These are phyloP conservation scores for Begonia loranthoides DNA, from an alignment of 306 rosid genomes.

Conservation along the genomic window DNA sequence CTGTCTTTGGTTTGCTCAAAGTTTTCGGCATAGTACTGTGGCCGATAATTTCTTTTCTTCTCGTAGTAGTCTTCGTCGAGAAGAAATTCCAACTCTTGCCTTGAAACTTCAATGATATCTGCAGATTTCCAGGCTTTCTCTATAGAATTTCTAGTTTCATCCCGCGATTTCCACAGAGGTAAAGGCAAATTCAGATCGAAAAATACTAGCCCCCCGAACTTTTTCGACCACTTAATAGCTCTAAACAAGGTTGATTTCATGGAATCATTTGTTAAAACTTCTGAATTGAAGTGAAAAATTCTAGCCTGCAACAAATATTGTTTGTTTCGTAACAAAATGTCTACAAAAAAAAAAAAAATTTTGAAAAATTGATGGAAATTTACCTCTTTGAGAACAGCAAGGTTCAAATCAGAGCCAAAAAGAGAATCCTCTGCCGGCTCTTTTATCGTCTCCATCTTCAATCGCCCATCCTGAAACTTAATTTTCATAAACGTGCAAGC, in stretches of 20 bases:
- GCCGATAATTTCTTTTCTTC: slow-evolving; percentile 54
- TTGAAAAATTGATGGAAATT: background rate
- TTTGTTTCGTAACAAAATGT: background rate
- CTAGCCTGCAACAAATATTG: slow-evolving; percentile 26
- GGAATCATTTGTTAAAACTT: slow-evolving; percentile 25
- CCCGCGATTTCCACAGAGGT: slow-evolving; percentile 69
- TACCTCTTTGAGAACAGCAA: slow-evolving; percentile 81
- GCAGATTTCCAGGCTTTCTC: slow-evolving; percentile 72
- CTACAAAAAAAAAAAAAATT: background rate
- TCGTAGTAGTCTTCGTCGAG: slow-evolving; percentile 62
- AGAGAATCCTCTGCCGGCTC: slow-evolving; percentile 67
- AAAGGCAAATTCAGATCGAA: slow-evolving; percentile 68
- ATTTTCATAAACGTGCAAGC: slow-evolving; percentile 50
- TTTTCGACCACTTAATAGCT: slow-evolving; percentile 31
- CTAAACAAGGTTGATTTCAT: slow-evolving; percentile 27
- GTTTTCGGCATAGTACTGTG: slow-evolving; percentile 65
- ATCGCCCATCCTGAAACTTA: slow-evolving; percentile 44
- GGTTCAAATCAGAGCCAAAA: slow-evolving; percentile 44
- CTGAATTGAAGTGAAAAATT: slow-evolving; percentile 52
- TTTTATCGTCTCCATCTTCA: slow-evolving; percentile 44
- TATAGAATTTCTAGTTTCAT: slow-evolving; percentile 51
- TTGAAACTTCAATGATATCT: slow-evolving; percentile 63
- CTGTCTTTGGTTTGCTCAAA: slow-evolving; percentile 61
- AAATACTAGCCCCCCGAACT: slow-evolving; percentile 41
- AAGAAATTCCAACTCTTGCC: slow-evolving; percentile 78